These are phyloP conservation scores for Cinnamomum chago DNA, from an alignment of 164 flowering plant genomes.

Conservation along the genomic window DNA sequence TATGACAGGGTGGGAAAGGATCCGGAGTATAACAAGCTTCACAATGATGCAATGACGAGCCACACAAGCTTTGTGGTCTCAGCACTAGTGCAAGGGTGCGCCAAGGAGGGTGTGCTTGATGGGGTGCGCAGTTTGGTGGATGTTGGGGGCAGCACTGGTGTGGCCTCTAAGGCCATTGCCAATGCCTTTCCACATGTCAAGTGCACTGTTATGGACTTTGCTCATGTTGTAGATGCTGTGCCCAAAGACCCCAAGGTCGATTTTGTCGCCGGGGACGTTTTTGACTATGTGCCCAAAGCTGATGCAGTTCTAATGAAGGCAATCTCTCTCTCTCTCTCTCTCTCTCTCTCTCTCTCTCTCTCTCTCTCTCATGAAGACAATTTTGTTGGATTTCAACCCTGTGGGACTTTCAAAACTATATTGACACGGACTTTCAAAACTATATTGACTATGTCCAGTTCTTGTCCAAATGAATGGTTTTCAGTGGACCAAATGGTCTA, in stretches of 20 bases:
- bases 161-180: background rate
- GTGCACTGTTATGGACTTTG: background rate
- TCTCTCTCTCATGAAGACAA: no score
- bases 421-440: no score
- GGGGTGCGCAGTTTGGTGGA: background rate
- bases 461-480: no score
- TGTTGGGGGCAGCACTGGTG: background rate
- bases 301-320: conserved; percentile 4
- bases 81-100: background rate
- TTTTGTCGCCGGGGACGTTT: background rate
- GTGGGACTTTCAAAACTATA: no score
- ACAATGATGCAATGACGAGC: conserved; percentile 2
- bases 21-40: background rate
- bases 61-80: background rate
- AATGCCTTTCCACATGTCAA: background rate
- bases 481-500: no score
- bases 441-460: no score
- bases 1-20: background rate
- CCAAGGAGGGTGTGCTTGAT: background rate
- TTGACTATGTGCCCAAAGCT: background rate
- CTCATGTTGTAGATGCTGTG: conserved; percentile 2
- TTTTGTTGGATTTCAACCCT: no score
- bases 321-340: background rate
- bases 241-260: background rate
- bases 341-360: background rate